Evolutionary conservation across 176 grass and related monocot genomes (phyloP), one percentile per base, ranked within the genome.

Genomic region (Miscanthus lutarioriparius): DNA sequence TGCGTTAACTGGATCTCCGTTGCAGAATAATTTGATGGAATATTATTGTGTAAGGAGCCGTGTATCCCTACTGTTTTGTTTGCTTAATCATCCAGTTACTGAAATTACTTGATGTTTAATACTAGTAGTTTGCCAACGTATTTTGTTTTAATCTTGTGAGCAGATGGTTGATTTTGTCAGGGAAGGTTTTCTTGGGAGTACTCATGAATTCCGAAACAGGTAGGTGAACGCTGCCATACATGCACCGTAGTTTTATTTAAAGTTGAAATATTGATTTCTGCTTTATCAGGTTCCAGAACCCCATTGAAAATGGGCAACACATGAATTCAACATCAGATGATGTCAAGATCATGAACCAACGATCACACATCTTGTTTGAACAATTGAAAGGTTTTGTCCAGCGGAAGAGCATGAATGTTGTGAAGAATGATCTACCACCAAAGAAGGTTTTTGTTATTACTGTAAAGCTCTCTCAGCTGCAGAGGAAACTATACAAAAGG

Each of bases 101-200:
- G 26, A 32, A 35, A 85, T 37, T 77, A 73, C 79, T 76, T 83
- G 39, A 65, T 84, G 38, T 83, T 59, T 85, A 73, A 62, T 48
- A 83, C 11, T 67, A 58, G 15, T 49, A 20, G 1, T 85, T 40
- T 20, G 26, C 35, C 81, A 78, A 77, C 86, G 33, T 35, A 28
- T 67, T 88, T 79, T 89, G 43, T 10, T 97, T 83, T 86, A 53
- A 38, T 87, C 78, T 82, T 75, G 28, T 86, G 58, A 75, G 82
- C 83, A 98, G 96, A 98, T 98, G 96, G 93, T 98, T 92, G 96
- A 98, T 89, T 98, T 98, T 94, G 96, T 98, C 44, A 96, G 96
- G 87, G 93, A 96, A 88, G 96, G 96, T 64, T 96, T 90, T 90
- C 96, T 98, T 78, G 96, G 96, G 72, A 98, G 87, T 67, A 96